Evolutionary conservation across 805 yeast species (phyloP).

Genomic region (Torulaspora gathmanii): DNA sequence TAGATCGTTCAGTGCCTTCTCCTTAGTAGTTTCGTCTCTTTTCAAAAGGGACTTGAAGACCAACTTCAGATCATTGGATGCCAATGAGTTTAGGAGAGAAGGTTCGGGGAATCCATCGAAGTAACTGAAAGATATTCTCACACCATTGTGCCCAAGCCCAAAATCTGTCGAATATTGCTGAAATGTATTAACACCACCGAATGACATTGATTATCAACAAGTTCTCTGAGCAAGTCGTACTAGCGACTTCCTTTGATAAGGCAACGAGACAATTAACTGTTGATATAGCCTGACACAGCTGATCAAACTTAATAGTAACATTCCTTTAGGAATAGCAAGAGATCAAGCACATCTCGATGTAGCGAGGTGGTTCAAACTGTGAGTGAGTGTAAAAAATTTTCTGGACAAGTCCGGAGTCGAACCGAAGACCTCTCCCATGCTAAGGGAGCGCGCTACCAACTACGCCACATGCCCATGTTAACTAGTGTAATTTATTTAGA

Average conservation of each 20-base stretch:
- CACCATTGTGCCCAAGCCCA: slow-evolving; percentile 41
- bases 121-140: slow-evolving; percentile 64
- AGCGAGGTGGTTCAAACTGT: background rate
- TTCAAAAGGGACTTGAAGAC: slow-evolving; percentile 74
- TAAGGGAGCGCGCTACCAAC: slow-evolving; percentile 80
- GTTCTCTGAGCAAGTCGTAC: background rate
- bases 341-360: background rate
- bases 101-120: slow-evolving; percentile 77
- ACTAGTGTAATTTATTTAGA: background rate
- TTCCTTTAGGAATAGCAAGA: background rate
- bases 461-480: slow-evolving; percentile 69
- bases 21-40: slow-evolving; percentile 79
- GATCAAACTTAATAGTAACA: background rate
- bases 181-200: slow-evolving; percentile 28
- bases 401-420: slow-evolving; percentile 75
- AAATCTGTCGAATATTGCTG: slow-evolving; percentile 26
- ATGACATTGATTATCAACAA: slow-evolving; percentile 23
- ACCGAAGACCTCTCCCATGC: slow-evolving; percentile 79
- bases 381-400: slow-evolving; percentile 12
- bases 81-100: slow-evolving; percentile 43
- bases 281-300: background rate
- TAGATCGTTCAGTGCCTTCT: slow-evolving; percentile 64
- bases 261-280: background rate
- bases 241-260: background rate
- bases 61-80: slow-evolving; percentile 43